A percentile compares a stretch with the other conserved stretches of the same genome.
phyloP scores from a whole-genome alignment of 2,329 filamentous ascomycete species.

The Aspergillus pseudoterreus region DNA sequence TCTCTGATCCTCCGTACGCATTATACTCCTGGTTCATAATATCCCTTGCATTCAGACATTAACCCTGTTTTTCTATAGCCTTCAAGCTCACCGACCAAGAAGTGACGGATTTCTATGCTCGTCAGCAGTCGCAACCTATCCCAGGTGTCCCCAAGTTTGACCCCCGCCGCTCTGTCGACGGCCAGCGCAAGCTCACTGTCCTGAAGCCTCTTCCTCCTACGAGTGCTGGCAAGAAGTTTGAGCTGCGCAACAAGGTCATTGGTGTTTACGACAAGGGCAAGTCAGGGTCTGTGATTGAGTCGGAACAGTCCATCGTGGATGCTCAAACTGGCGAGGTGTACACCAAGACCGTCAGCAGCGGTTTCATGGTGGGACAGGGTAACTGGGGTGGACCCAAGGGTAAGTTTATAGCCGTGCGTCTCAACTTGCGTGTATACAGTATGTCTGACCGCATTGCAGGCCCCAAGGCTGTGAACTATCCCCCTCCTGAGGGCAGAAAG shows the following conservation, averaged over 20 bases:
- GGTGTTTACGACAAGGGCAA: constrained; percentile 90
- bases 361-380: constrained; percentile 78
- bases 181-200: constrained; percentile 76
- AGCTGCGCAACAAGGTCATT: constrained; percentile 71
- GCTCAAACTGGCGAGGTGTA: constrained; percentile 66
- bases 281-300: constrained; percentile 75
- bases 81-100: constrained; percentile 77
- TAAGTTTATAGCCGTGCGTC: constrained; percentile 21
- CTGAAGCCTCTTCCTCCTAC: constrained; percentile 70
- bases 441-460: constrained; percentile 20
- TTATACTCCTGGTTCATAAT: not conserved
- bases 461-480: constrained; percentile 72
- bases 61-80: constrained; percentile 41
- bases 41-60: constrained; percentile 29
- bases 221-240: constrained; percentile 69
- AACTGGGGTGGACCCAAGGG: constrained; percentile 88
- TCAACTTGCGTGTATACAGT: constrained; percentile 5
- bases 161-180: constrained; percentile 70
- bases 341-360: constrained; percentile 63
- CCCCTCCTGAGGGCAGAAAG: constrained; percentile 66
- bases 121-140: constrained; percentile 63
- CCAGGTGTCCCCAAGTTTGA: constrained; percentile 75
- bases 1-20: constrained; percentile 68
- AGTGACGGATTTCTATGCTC: constrained; percentile 78
- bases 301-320: constrained; percentile 73